Base-by-base conservation (phyloP, 441 rosid species). In the Euphorbia schlechtendalii region DNA sequence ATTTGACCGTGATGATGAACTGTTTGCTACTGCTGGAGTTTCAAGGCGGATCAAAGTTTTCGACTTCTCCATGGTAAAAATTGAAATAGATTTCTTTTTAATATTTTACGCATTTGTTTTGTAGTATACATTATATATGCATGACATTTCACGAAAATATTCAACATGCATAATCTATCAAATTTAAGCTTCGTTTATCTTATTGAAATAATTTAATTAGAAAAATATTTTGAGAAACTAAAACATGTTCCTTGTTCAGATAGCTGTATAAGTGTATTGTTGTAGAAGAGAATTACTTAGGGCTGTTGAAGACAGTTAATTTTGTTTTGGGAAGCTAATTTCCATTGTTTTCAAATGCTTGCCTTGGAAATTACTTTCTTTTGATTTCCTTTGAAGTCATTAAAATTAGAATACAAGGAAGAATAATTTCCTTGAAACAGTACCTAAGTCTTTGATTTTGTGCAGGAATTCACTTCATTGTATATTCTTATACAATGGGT, bases 11-110 rank as follows among this genome's bases (percentile, higher is more conserved):
- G 98, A 95, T 71, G 97, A 92, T 78, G 95, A 95, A 80, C 70
- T 85, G 61, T 95, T 92, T 77, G 99, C 99, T 64, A 92, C 97
- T 56, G 99, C 98, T 65, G 99, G 99, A 77, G 99, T 95, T 73
- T 95, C 98, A 49, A 77, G 96, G 69, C 80, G 96, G 67, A 92
- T 95, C 69, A 90, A 95, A 82, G 89, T 92, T 73, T 95, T 88
- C 69, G 97, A 92, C 82, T 92, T 95, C 73, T 84, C 99, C 25
- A 77, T 82, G 68, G 98, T 95, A 81, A 75, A 92, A 77, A 71
- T 66, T 71, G 62, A 52, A 61, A 40, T 38, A 59, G 27, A 13
- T 53, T 11, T 63, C 49, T 21, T 27, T 63, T 51, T 8, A 65
- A 43, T 8, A 62, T 56, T 43, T 48, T 64, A 70, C 54, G 20